These are phyloP conservation scores for Colletotrichum lini DNA, from an alignment of 2,329 filamentous ascomycete species.

Conservation along the genomic window DNA sequence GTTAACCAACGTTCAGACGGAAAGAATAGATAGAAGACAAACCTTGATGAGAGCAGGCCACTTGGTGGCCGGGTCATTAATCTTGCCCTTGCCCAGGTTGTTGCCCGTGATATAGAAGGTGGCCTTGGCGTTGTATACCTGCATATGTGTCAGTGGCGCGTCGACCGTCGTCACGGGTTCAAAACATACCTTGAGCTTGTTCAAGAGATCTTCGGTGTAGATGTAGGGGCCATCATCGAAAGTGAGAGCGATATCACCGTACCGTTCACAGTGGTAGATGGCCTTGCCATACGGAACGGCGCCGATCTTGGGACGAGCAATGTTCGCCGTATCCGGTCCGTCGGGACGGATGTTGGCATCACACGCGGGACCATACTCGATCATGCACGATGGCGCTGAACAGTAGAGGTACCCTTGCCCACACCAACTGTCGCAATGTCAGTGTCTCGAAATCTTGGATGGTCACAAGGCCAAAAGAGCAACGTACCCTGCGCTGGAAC, in stretches of 20 bases:
- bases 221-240: slow-evolving; percentile 63
- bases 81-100: slow-evolving; percentile 59
- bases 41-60: slow-evolving; percentile 56
- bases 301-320: slow-evolving; percentile 68
- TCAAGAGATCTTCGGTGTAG: slow-evolving; percentile 59
- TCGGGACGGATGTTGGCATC: slow-evolving; percentile 68
- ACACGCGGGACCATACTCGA: slow-evolving; percentile 72
- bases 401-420: slow-evolving; percentile 70
- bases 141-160: neutral
- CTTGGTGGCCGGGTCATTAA: slow-evolving; percentile 61
- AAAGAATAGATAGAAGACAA: neutral
- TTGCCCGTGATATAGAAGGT: slow-evolving; percentile 73
- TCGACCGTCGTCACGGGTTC: neutral
- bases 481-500: slow-evolving; percentile 59
- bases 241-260: slow-evolving; percentile 67
- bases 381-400: slow-evolving; percentile 72
- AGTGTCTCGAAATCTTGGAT: neutral
- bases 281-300: slow-evolving; percentile 68
- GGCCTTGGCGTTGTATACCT: slow-evolving; percentile 71
- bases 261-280: slow-evolving; percentile 69
- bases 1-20: neutral
- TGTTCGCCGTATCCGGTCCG: slow-evolving; percentile 67
- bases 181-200: slow-evolving; percentile 57
- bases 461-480: neutral
- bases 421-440: slow-evolving; percentile 62